Evolutionary conservation across 306 rosid species (phyloP).

Genomic region (Sophora flavescens): DNA sequence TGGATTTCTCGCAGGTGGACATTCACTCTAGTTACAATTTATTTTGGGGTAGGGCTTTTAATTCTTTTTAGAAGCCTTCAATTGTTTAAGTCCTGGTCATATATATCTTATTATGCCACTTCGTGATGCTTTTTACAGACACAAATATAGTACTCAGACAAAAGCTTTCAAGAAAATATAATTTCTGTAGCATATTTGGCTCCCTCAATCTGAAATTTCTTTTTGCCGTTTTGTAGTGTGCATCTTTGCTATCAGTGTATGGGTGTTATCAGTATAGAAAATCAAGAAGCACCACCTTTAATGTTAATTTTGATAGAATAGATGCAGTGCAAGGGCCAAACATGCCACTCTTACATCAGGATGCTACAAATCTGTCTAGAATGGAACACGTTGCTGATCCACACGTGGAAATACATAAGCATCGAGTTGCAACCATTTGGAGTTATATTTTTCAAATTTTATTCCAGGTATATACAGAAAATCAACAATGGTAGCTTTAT

Average conservation of each 20-base stretch:
- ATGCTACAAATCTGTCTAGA: conserved; percentile 45
- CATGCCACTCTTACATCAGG: conserved; percentile 57
- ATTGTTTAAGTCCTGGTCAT: conserved; percentile 29
- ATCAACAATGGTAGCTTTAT: conserved; percentile 2
- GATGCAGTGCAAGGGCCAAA: conserved; percentile 66
- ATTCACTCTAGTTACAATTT: conserved; percentile 70
- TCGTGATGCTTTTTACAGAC: conserved; percentile 13
- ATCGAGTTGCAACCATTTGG: conserved; percentile 46
- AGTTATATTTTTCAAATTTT: conserved; percentile 54
- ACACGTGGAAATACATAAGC: conserved; percentile 17
- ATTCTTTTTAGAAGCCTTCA: conserved; percentile 33
- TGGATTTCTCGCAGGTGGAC: conserved; percentile 78
- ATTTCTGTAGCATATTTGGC: conserved; percentile 6
- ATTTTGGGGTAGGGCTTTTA: conserved; percentile 72
- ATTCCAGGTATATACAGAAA: conserved; percentile 61
- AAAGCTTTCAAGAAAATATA: conserved; percentile 6
- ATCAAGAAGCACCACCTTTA: conserved; percentile 33
- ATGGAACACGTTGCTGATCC: conserved; percentile 44
- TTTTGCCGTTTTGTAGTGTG: conserved; percentile 68
- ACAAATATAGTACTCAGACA: background rate
- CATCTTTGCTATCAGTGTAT: conserved; percentile 63
- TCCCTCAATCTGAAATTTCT: conserved; percentile 40
- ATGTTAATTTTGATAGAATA: conserved; percentile 46
- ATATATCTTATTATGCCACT: background rate
- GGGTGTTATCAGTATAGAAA: conserved; percentile 64